These are phyloP conservation scores for Trypanosoma conorhini DNA, from an alignment of 208 protist genomes.

Conservation along the genomic window DNA sequence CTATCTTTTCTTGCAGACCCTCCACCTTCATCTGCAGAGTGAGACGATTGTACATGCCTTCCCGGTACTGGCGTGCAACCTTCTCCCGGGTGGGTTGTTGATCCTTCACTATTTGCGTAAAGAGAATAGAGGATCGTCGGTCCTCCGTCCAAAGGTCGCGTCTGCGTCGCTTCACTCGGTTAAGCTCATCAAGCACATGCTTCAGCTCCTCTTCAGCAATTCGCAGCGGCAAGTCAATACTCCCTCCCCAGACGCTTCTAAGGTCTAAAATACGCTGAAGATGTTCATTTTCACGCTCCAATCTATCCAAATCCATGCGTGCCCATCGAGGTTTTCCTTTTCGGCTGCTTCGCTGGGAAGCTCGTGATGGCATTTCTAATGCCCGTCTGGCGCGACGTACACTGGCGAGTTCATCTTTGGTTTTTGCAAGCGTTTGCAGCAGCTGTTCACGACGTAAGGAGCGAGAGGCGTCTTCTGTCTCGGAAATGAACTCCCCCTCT, in stretches of 20 bases:
- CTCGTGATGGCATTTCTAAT: background rate
- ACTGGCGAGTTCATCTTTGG: slow-evolving; percentile 3
- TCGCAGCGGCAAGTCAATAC: slow-evolving; percentile 32
- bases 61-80: slow-evolving; percentile 54
- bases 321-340: background rate
- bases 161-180: slow-evolving; percentile 36
- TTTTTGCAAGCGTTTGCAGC: background rate
- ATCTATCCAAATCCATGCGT: slow-evolving; percentile 31
- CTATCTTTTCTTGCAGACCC: slow-evolving; percentile 38
- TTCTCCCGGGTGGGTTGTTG: slow-evolving; percentile 40
- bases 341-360: background rate
- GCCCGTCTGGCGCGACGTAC: slow-evolving; percentile 10
- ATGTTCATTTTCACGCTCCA: slow-evolving; percentile 36
- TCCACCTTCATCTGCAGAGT: slow-evolving; percentile 42
- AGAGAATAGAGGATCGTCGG: slow-evolving; percentile 62
- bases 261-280: slow-evolving; percentile 30
- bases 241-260: background rate
- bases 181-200: slow-evolving; percentile 39
- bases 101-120: slow-evolving; percentile 49
- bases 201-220: slow-evolving; percentile 52
- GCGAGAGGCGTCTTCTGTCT: background rate
- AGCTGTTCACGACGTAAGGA: background rate
- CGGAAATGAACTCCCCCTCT: background rate
- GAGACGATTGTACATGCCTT: slow-evolving; percentile 66
- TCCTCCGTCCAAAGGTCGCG: slow-evolving; percentile 53